Conservation (phyloP, 2,329 filamentous ascomycete species). For the Gaeumannomyces sp. region DNA sequence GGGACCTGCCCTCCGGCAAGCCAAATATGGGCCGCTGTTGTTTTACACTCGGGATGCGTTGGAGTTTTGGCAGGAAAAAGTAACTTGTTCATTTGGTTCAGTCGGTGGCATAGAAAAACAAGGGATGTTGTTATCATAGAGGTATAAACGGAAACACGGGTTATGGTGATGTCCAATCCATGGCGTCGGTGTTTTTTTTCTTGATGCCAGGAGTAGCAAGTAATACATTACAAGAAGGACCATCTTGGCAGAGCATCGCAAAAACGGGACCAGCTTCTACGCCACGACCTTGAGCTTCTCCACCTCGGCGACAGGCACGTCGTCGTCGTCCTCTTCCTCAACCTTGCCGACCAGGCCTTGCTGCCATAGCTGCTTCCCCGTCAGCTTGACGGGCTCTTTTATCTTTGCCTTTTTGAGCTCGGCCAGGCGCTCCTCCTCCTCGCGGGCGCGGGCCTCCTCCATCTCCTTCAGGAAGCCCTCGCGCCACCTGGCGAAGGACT, state of each 20-base stretch:
- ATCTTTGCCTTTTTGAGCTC: constrained; percentile 74
- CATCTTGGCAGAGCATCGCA: constrained; percentile 4
- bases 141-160: not conserved
- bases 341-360: constrained; percentile 61
- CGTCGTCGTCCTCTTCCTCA: constrained; percentile 61
- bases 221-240: not conserved
- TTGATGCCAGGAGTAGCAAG: not conserved
- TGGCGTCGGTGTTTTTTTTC: not conserved
- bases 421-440: constrained; percentile 72
- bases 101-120: not conserved
- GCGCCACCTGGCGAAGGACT: constrained; percentile 80
- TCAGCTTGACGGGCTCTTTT: constrained; percentile 69
- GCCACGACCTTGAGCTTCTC: constrained; percentile 66
- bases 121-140: not conserved
- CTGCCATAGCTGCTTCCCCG: constrained; percentile 75
- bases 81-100: not conserved
- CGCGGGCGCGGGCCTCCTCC: constrained; percentile 61
- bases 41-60: not conserved
- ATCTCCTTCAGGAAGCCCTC: constrained; percentile 73
- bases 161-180: not conserved
- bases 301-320: constrained; percentile 58
- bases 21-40: not conserved
- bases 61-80: constrained; percentile 9
- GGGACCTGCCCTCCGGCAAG: not conserved
- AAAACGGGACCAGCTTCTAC: not conserved